Base-by-base conservation (phyloP, 1,284 basidiomycete genomes). In the Inonotus hispidus region DNA sequence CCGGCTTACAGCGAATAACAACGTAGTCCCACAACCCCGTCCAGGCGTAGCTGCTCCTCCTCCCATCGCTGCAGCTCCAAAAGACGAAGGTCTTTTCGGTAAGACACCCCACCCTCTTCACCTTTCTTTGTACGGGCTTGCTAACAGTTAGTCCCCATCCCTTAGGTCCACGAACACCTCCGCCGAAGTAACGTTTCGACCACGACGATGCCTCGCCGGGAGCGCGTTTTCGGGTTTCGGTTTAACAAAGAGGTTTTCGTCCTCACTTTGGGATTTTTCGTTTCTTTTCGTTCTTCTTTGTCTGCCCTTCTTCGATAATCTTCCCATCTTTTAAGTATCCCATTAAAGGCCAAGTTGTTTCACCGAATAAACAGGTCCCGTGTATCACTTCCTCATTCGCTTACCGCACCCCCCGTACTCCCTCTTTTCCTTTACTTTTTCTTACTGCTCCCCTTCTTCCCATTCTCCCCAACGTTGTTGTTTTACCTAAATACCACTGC, bases 51-150 rank as follows among this genome's bases (percentile, higher is more conserved):
- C 64, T 5, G 69, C 75, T 27, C 66, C 75, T 1, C 74, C 78
- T 0, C 68, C 76, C 50, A n/a, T n/a, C n/a, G 79, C 80, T 3
- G 70, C 76, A 52, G 78, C 80, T 2, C 59, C 69, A 11, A 75
- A 82, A 16, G 73, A 78, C 11, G 67, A 75, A 46, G 87, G 87
- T 35, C 76, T 89, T 27, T 89, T 89, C 67, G 87, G 87, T 87
- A 63, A 61, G 52, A 41, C 10, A 6, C 16, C 27, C 23, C 6
- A 8, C 23, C 25, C 39, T 23, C 11, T 7, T 45, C 13, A 2
- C n/a, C 50, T 37, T 32, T 37, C 21, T 46, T 58, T 13, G 23
- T n/a, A n/a, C n/a, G n/a, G n/a, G 23, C 13, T 16, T 32, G 3
- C 25, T 43, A 23, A 27, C 21, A 3, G 4, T 27, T 13, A 32